Evolutionary conservation across 257 asterid species (phyloP), one percentile per base, ranked within the genome.

Genomic region (Rehmannia glutinosa): DNA sequence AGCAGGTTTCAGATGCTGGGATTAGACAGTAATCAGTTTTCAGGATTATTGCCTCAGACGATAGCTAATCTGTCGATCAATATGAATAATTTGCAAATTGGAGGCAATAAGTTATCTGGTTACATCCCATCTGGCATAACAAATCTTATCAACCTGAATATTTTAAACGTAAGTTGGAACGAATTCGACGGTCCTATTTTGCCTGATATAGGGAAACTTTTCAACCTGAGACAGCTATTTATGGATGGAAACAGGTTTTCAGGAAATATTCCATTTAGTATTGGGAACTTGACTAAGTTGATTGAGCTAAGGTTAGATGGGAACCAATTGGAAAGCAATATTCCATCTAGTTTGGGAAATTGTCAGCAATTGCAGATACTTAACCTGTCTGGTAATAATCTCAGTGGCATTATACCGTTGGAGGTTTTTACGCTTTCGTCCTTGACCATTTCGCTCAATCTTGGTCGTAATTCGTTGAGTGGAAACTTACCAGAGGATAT

Each of bases 1-100:
- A 53, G 64, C 53, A 69, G 55, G 9, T 32, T 75, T 33, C 55
- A 57, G 30, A 16, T 30, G 19, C 21, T 69, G 11, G 63, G 71
- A 1, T 12, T 69, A 1, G 62, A 64, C 16, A 10, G 39, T 1
- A 75, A 75, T 62, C 20, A 27, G 8, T 69, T 75, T 47, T 52
- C 27, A 0, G 80, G 72, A 5, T 15, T 20, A 6, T 8, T 75
- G 49, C 75, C 72, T 3, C 20, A 7, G 12, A 15, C 64, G 17
- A 7, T 75, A n/a, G 75, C 58, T 8, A 64, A 75, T 42, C 72
- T 75, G 15, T 75, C 75, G 0, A 38, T 19, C 13, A 63, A 20
- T 7, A 56, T 75, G 67, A 69, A 45, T 3, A 30, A 55, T 8
- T 30, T 75, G 33, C 65, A 35, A 13, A 55, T 73, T 5, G 68